Percentiles rank a stretch among this genome's conserved stretches.
These are phyloP conservation scores for Lachnellula cervina DNA, from an alignment of 2,329 filamentous ascomycete genomes.

Conservation along the genomic window DNA sequence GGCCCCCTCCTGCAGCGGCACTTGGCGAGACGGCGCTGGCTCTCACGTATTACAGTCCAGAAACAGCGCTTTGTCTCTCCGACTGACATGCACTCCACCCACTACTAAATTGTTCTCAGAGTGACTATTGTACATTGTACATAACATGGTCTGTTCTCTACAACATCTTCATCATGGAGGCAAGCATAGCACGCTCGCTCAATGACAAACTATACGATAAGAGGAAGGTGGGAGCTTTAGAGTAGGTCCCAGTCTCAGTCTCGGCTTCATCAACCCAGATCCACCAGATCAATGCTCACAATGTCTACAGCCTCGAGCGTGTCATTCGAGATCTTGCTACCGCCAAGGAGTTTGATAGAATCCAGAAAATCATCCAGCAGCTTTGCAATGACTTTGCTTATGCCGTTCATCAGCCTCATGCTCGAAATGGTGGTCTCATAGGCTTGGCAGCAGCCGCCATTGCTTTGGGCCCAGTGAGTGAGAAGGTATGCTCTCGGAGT, in stretches of 20 bases:
- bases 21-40: too few species aligned
- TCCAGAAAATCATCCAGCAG: constrained; percentile 87
- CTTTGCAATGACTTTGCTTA: constrained; percentile 98
- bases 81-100: too few species aligned
- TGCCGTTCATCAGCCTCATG: constrained; percentile 93
- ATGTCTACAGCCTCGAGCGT: constrained; percentile 67
- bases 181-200: constrained; percentile 80
- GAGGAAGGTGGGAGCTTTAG: constrained; percentile 90
- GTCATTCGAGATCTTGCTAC: constrained; percentile 80
- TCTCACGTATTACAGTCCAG: too few species aligned
- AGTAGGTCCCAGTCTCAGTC: constrained; percentile 53
- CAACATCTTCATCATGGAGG: constrained; percentile 61
- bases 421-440: constrained; percentile 92
- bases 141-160: constrained; percentile 13
- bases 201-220: constrained; percentile 99
- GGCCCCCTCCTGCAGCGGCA: too few species aligned
- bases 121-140: background rate
- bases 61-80: too few species aligned
- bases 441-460: constrained; percentile 94
- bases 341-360: constrained; percentile 70
- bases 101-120: too few species aligned
- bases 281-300: constrained; percentile 6
- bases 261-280: background rate
- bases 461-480: constrained; percentile 79
- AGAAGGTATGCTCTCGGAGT: background rate